Evolutionary conservation across 2,329 filamentous ascomycete species (phyloP).

Genomic region (Elsinoe ampelina): DNA sequence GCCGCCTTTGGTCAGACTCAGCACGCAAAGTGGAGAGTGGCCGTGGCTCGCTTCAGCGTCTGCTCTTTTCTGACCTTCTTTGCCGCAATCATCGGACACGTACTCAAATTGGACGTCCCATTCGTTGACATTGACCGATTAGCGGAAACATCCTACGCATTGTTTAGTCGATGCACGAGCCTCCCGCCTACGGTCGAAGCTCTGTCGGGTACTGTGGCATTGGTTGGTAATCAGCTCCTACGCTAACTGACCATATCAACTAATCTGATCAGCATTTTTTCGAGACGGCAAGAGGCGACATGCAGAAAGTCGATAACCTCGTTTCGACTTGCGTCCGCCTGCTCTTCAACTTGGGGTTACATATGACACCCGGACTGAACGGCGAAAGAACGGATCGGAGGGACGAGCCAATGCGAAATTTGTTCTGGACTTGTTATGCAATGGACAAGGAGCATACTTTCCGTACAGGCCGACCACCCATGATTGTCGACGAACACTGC

Average conservation of each 20-base stretch:
- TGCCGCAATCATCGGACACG: background rate
- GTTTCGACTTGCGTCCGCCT: background rate
- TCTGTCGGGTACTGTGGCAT: background rate
- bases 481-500: constrained; percentile 44
- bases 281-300: background rate
- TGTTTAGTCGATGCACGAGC: background rate
- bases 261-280: background rate
- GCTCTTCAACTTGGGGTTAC: background rate
- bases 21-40: background rate
- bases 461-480: constrained; percentile 44
- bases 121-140: background rate
- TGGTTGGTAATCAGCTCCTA: background rate
- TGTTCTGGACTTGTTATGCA: constrained; percentile 49
- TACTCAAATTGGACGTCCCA: background rate
- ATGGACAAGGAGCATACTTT: constrained; percentile 50
- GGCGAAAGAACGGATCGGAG: constrained; percentile 13
- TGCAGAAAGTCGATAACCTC: background rate
- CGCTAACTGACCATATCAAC: too few species aligned
- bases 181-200: background rate
- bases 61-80: background rate
- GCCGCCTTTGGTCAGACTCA: background rate
- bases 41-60: background rate
- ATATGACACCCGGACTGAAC: constrained; percentile 20
- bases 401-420: constrained; percentile 27
- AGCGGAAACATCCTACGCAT: background rate